Base-by-base conservation (phyloP, 352 stramenopile genomes). In the Plasmopara viticola region DNA sequence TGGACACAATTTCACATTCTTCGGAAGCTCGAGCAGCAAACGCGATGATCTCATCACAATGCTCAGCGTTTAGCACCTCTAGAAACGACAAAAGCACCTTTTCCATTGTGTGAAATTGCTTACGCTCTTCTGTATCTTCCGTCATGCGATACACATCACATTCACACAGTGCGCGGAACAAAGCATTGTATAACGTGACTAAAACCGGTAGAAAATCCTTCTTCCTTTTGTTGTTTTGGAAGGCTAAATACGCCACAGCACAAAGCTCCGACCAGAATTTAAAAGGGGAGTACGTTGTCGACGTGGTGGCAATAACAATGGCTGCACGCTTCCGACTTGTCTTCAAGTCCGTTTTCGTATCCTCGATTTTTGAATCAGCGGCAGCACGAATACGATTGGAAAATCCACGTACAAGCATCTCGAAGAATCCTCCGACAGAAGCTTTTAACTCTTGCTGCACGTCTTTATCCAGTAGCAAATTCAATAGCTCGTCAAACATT, bases 241-340 rank as follows among this genome's bases (percentile, higher is more conserved):
- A 80, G 29, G 74, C 66, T 18, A 57, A 52, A 44, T 75, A 85
- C 0, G 64, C 62, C 13, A 92, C 74, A 0, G 74, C 84, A 29
- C 72, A 90, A 14, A 91, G 62, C 46, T 94, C 84, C 4, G 80
- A 78, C 84, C 84, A 94, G 48, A 94, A 94, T 48, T 87, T 86
- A 62, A 94, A 94, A 10, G 84, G 78, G 13, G 84, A 89, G 53
- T 84, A 87, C 14, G 66, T 78, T 13, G 81, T 88, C 5, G 79
- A 86, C 4, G 77, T 83, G 0, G 73, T 77, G 14, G 79, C 76
- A 56, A 92, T 89, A 34, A 92, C 79, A 5, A 72, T 87, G 9
- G 79, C 81, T 0, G 78, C 70, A 15, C 74, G 82, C 44, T 92
- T 91, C 46, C 77, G 83, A 66, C 61, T 90, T 30, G 66, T 89